phyloP scores from a whole-genome alignment of 129 eudicot species.

The Lonicera japonica region DNA sequence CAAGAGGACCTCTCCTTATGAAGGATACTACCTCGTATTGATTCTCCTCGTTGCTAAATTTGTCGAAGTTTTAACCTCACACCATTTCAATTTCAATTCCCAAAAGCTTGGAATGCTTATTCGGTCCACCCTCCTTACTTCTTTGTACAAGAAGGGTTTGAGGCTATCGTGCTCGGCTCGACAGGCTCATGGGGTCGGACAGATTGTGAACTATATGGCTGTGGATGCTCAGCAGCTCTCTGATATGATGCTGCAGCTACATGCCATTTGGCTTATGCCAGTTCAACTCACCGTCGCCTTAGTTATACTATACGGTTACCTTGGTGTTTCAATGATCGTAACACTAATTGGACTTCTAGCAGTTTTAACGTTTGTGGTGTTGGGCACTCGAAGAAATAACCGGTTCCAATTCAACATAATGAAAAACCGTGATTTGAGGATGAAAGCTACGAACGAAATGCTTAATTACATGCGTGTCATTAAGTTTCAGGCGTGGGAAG shows the following conservation, averaged over 20 bases:
- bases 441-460: constrained; percentile 94
- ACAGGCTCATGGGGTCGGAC: constrained; percentile 87
- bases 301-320: constrained; percentile 42
- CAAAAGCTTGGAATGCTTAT: constrained; percentile 81
- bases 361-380: constrained; percentile 42
- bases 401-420: constrained; percentile 50
- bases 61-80: constrained; percentile 64
- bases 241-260: constrained; percentile 88
- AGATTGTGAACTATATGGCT: constrained; percentile 91
- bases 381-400: constrained; percentile 52
- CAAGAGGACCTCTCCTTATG: constrained; percentile 43
- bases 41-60: constrained; percentile 65
- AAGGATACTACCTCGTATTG: constrained; percentile 73
- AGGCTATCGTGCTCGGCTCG: constrained; percentile 81
- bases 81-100: constrained; percentile 78
- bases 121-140: constrained; percentile 63
- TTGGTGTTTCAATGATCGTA: constrained; percentile 49
- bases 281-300: constrained; percentile 58
- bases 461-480: constrained; percentile 82
- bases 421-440: constrained; percentile 64
- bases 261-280: constrained; percentile 81
- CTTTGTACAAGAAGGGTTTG: constrained; percentile 77
- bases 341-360: constrained; percentile 41
- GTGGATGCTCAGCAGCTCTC: constrained; percentile 98
- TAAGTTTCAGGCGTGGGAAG: constrained; percentile 97